Evolutionary conservation across 495 filamentous ascomycete species (phyloP), one percentile per base, ranked within the genome.

Genomic region (Baudoinia panamericana): DNA sequence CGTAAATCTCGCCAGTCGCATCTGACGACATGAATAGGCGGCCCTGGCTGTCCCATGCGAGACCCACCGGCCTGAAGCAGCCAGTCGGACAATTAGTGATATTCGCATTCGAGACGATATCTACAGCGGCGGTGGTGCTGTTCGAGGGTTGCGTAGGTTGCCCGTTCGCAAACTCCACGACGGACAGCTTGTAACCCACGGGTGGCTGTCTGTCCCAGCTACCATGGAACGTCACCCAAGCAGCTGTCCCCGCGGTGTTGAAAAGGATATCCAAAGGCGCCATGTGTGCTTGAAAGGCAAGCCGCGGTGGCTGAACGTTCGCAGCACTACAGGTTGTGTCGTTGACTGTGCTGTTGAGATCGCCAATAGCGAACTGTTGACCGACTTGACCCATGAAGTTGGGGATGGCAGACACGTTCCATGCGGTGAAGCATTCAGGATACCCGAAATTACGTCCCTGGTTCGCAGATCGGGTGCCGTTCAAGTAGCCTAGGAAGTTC

Each of bases 401-500:
- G 2, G 72, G 73, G 34, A 75, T 70, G 30, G 50, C 56, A 30
- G 49, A 46, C 7, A 64, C 65, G 48, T 63, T 56, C 76, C 76
- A 84, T 3, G 75, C 64, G 0, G 80, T 63, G 45, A 72, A 75
- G 54, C 80, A 85, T 13, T 60, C 49, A 5, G 81, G 81, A 51
- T 84, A 84, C n/a, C 80, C 80, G 51, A 71, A 73, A 54, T 79
- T 77, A 13, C 46, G 45, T 12, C 66, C 67, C 43, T 66, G 64
- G 15, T 54, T 43, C 1, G 56, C 41, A 15, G 54, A 62, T 13
- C 47, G 13, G 0, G 71, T 63, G 1, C 55, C 56, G 39, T 72
- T 66, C 3, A 82, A 61, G 29, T 66, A 65, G 1, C 80, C 81
- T 11, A 78, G 73, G 57, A 66, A 81, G 53, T 84, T 86, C 41